A percentile compares a stretch with the other conserved stretches of the same genome.
phyloP scores from a whole-genome alignment of 2,329 filamentous ascomycete genomes.

The Graphium sp. region DNA sequence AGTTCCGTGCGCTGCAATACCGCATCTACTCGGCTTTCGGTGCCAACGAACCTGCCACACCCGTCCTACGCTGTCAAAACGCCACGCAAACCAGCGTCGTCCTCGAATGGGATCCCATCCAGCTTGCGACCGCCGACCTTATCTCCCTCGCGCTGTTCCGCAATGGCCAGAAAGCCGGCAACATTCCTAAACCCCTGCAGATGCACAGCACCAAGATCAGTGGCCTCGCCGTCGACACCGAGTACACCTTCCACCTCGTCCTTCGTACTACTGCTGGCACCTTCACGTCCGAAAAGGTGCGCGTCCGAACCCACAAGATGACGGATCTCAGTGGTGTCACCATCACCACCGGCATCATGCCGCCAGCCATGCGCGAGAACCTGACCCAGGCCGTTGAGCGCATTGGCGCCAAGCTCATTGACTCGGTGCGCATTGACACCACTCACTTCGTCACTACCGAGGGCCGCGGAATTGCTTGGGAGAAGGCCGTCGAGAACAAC shows the following conservation, averaged over 20 bases:
- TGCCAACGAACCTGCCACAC: slow-evolving; percentile 56
- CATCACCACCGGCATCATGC: slow-evolving; percentile 78
- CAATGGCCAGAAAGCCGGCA: slow-evolving; percentile 92
- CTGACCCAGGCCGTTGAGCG: slow-evolving; percentile 63
- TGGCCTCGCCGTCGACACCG: slow-evolving; percentile 87
- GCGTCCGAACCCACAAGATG: slow-evolving; percentile 93
- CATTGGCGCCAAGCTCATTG: slow-evolving; percentile 84
- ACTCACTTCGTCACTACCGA: slow-evolving; percentile 98
- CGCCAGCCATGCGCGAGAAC: slow-evolving; percentile 52
- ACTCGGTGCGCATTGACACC: slow-evolving; percentile 85
- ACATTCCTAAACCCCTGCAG: slow-evolving; percentile 72
- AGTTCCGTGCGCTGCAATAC: slow-evolving; percentile 75
- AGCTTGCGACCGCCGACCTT: slow-evolving; percentile 81
- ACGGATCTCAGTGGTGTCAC: slow-evolving; percentile 92
- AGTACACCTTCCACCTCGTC: slow-evolving; percentile 89
- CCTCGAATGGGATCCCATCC: slow-evolving; percentile 92
- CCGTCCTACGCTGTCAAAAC: slow-evolving; percentile 80
- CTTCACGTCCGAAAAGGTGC: slow-evolving; percentile 65
- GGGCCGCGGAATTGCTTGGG: slow-evolving; percentile 77
- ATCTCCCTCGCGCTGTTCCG: slow-evolving; percentile 82
- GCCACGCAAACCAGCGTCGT: slow-evolving; percentile 97
- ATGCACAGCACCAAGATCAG: slow-evolving; percentile 95
- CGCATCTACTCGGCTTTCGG: slow-evolving; percentile 81
- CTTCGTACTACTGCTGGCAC: slow-evolving; percentile 83
- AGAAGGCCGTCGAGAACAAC: slow-evolving; percentile 94